phyloP scores from a whole-genome alignment of 495 filamentous ascomycete species.

The Amniculicola lignicola region DNA sequence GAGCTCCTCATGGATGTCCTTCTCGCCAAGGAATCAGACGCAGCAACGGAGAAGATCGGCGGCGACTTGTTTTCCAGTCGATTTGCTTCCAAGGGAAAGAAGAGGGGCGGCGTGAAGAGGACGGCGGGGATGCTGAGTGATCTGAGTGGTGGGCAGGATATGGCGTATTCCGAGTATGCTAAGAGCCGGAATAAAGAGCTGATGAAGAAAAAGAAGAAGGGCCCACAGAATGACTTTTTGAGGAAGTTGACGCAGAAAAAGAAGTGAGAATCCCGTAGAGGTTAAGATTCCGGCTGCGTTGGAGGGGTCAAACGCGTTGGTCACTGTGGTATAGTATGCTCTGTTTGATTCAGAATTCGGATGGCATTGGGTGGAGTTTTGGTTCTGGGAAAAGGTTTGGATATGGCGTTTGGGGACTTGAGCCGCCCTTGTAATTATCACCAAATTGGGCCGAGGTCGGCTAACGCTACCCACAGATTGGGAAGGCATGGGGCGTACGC shows the following conservation, averaged over 20 bases:
- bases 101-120: constrained; percentile 60
- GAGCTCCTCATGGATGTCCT: constrained; percentile 91
- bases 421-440: no score
- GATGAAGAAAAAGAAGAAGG: constrained; percentile 71
- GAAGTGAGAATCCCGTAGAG: constrained; percentile 9
- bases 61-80: constrained; percentile 79
- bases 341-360: no score
- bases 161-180: constrained; percentile 92
- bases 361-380: no score
- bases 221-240: constrained; percentile 63
- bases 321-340: no score
- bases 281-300: no score
- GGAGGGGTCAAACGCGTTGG: no score
- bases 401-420: no score
- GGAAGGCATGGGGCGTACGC: no score
- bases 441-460: no score
- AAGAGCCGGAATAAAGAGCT: constrained; percentile 75
- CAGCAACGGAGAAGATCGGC: constrained; percentile 70
- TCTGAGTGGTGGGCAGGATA: constrained; percentile 84
- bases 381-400: no score
- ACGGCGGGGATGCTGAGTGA: constrained; percentile 83
- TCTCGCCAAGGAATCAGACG: constrained; percentile 77
- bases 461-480: no score
- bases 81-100: constrained; percentile 45
- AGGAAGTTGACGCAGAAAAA: constrained; percentile 64